phyloP scores from a whole-genome alignment of 148 eudicot genomes.

The Chenopodium album region DNA sequence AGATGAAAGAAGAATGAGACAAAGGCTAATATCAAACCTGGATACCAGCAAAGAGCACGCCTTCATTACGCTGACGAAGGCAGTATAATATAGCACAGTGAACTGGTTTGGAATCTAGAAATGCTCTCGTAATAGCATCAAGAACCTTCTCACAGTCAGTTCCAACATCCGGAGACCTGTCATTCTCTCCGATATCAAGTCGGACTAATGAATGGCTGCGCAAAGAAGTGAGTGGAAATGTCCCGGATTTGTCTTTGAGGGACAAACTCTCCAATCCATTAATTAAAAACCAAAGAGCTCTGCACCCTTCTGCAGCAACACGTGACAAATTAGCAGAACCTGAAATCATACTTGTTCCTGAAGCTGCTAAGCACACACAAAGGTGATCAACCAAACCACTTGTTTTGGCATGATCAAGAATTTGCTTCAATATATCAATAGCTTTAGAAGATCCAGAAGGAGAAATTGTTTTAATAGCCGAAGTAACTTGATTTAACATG shows the following conservation, averaged over 20 bases:
- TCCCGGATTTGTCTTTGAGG: conserved; percentile 37
- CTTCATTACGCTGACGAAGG: conserved; percentile 76
- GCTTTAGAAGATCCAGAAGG: conserved; percentile 30
- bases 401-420: conserved; percentile 75
- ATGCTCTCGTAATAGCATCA: conserved; percentile 57
- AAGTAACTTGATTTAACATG: conserved; percentile 63
- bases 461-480: conserved; percentile 59
- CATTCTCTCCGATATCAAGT: conserved; percentile 52
- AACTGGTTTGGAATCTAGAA: conserved; percentile 60
- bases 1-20: not conserved
- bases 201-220: conserved; percentile 52
- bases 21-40: conserved; percentile 51
- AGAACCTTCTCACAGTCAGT: conserved; percentile 54
- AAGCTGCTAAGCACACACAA: conserved; percentile 61
- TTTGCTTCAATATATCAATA: conserved; percentile 50
- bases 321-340: conserved; percentile 79
- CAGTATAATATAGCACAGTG: conserved; percentile 78
- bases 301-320: conserved; percentile 90
- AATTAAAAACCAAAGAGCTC: conserved; percentile 76
- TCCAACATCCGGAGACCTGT: conserved; percentile 39
- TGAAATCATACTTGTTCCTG: conserved; percentile 79
- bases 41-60: conserved; percentile 48
- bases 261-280: conserved; percentile 61
- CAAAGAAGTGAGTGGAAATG: conserved; percentile 66
- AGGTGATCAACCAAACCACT: conserved; percentile 63